phyloP scores from a whole-genome alignment of 2,329 filamentous ascomycete genomes.

The Nannizziopsis arthrosporioides region DNA sequence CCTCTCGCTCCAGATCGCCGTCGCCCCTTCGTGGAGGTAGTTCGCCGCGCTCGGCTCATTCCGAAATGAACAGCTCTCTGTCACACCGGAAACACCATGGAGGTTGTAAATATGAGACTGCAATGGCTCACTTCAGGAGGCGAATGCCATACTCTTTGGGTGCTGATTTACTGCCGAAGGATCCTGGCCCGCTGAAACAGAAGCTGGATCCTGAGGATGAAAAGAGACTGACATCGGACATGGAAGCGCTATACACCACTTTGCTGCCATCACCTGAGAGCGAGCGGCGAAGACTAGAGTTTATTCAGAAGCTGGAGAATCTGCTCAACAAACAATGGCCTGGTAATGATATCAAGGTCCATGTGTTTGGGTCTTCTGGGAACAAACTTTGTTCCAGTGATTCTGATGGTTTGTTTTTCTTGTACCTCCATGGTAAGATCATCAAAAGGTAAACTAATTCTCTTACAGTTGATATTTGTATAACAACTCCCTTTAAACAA shows the following conservation, averaged over 20 bases:
- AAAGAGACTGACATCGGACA: slow-evolving; percentile 63
- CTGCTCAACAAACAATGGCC: slow-evolving; percentile 89
- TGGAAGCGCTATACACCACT: slow-evolving; percentile 71
- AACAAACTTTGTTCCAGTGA: slow-evolving; percentile 90
- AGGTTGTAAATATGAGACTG: slow-evolving; percentile 80
- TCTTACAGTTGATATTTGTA: slow-evolving; percentile 79
- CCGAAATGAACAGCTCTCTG: slow-evolving; percentile 67
- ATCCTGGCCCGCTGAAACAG: slow-evolving; percentile 57
- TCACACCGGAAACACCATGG: slow-evolving; percentile 54
- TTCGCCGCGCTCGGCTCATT: slow-evolving; percentile 81
- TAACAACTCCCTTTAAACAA: slow-evolving; percentile 79
- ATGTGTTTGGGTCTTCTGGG: slow-evolving; percentile 95
- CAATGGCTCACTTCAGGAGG: slow-evolving; percentile 65
- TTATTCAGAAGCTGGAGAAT: slow-evolving; percentile 78
- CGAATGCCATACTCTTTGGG: slow-evolving; percentile 87
- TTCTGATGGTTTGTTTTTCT: slow-evolving; percentile 63
- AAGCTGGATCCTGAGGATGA: slow-evolving; percentile 62
- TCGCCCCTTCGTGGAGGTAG: slow-evolving; percentile 69
- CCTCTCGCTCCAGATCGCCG: slow-evolving; percentile 54
- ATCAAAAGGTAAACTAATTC: slow-evolving; percentile 18
- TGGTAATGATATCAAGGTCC: slow-evolving; percentile 74
- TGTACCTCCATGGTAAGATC: not conserved
- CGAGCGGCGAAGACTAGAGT: slow-evolving; percentile 58
- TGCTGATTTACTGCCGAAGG: slow-evolving; percentile 61
- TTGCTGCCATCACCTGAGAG: slow-evolving; percentile 73